These are phyloP conservation scores for Boletales sp. DNA, from an alignment of 768 basidiomycete species.

Conservation along the genomic window DNA sequence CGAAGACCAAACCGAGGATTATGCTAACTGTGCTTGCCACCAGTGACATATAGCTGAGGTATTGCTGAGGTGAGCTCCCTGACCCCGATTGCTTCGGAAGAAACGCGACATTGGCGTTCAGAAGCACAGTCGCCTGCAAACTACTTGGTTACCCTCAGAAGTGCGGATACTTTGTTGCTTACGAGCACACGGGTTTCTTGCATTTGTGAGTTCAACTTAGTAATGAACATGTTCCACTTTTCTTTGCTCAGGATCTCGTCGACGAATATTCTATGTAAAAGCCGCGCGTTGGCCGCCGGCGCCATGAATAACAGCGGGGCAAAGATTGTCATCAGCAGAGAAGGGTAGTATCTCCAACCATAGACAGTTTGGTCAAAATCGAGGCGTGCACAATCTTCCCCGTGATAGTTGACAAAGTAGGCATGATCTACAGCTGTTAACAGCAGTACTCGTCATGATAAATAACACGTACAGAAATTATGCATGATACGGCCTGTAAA, in stretches of 20 bases:
- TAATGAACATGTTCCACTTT: conserved; percentile 45
- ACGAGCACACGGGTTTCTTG: conserved; percentile 54
- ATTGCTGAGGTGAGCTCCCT: conserved; percentile 29
- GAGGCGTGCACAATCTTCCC: conserved; percentile 42
- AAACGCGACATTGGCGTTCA: conserved; percentile 59
- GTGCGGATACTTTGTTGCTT: conserved; percentile 9
- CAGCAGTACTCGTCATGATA: not conserved
- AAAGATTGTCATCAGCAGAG: conserved; percentile 36
- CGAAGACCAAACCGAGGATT: conserved; percentile 41
- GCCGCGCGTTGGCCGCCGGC: conserved; percentile 44
- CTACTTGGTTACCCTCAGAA: too few relatives aligned
- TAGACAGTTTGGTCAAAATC: conserved; percentile 32
- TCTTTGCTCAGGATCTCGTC: conserved; percentile 42
- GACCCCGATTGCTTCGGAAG: conserved; percentile 45
- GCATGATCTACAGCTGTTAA: conserved; percentile 27
- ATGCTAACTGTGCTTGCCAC: conserved; percentile 38
- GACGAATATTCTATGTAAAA: conserved; percentile 48
- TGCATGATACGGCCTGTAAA: conserved; percentile 29
- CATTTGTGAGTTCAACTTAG: conserved; percentile 46
- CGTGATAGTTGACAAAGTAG: conserved; percentile 41
- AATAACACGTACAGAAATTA: conserved; percentile 21
- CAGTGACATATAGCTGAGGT: conserved; percentile 43
- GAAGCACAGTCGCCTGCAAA: conserved; percentile 49
- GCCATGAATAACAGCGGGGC: conserved; percentile 48
- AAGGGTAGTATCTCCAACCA: conserved; percentile 23